A percentile compares a stretch with the other conserved stretches of the same genome.
Evolutionary conservation across 495 filamentous ascomycete genomes (phyloP).

Genomic region (Lasiosphaeriaceae sp.): DNA sequence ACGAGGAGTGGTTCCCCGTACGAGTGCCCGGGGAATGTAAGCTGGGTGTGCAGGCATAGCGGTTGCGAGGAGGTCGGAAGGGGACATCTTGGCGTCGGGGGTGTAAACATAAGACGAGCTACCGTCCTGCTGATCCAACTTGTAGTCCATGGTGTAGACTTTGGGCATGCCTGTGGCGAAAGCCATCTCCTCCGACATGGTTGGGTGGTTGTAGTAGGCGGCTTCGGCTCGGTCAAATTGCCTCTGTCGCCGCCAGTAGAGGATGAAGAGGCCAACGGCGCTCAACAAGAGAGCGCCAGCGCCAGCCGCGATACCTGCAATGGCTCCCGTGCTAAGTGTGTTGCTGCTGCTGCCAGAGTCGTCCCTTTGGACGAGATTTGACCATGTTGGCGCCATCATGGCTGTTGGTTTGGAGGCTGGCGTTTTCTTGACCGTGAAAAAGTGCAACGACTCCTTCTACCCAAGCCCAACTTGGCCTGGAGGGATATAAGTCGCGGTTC

Average conservation of each 20-base stretch:
- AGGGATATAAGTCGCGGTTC: conserved; percentile 3
- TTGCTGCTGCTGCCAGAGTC: conserved; percentile 1
- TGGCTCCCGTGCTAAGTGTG: conserved; percentile 38
- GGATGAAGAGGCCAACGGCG: conserved; percentile 33
- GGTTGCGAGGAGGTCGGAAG: conserved; percentile 16
- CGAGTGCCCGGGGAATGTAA: conserved; percentile 39
- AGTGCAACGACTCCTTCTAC: neutral
- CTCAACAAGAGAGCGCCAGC: conserved; percentile 36
- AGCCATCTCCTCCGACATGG: neutral
- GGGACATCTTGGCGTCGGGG: conserved; percentile 16
- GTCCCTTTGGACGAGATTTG: conserved; percentile 15
- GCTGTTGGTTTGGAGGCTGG: too few relatives aligned
- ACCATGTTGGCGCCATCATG: conserved; percentile 29
- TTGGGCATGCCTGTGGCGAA: conserved; percentile 4
- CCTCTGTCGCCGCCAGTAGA: conserved; percentile 40
- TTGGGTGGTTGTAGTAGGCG: conserved; percentile 2
- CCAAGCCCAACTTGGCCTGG: conserved; percentile 11
- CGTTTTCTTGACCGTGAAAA: neutral
- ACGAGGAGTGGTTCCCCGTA: conserved; percentile 26
- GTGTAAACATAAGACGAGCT: conserved; percentile 23
- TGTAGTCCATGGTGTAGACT: conserved; percentile 31
- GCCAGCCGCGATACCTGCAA: conserved; percentile 42
- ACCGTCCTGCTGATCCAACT: conserved; percentile 24
- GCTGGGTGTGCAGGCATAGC: conserved; percentile 46
- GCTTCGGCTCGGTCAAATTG: conserved; percentile 21